Evolutionary conservation across 768 basidiomycete species (phyloP), one percentile per base, ranked within the genome.

Genomic region (Leucocoprinus sp.): DNA sequence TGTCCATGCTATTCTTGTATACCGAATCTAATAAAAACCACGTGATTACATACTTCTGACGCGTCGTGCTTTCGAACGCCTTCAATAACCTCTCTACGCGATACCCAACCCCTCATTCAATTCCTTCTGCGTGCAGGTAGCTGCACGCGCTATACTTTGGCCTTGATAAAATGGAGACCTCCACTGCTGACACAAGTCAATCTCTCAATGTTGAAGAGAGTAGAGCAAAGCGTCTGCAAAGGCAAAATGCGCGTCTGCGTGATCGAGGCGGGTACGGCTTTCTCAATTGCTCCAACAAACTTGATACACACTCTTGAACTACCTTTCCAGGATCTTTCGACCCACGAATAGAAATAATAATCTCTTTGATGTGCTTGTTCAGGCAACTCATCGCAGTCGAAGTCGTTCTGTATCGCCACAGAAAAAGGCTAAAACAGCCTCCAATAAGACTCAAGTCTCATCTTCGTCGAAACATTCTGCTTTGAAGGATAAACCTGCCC

Each of bases 181-280:
- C 46, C 1, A 26, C 38, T 6, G 11, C 38, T 1, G 33, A 41
- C 11, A 47, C 26, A 9, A 15, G 18, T 12, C 35, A 36, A 17
- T 41, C 46, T 3, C 28, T 47, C 9, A 55, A 70, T 38, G 74
- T 76, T 11, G 73, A 79, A 41, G 79, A 78, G 42, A 85, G 83
- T 55, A 69, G 79, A 23, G 71, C 72, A 0, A 64, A 79, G 38
- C 75, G 84, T 35, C 56, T 76, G 12, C 70, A 81, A 55, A 72
- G 81, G 33, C 78, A 78, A 49, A 76, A 84, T 52, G 69, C 80
- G 26, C 68, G 82, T 19, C 80, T 82, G 59, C 72, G 83, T 43
- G 80, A 84, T 60, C 73, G 80, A 43, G 80, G 80, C 48, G 79
- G 80, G 79, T 80, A 23, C 50, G 76, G 64, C n/a, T 8, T 12